A percentile compares a stretch with the other conserved stretches of the same genome.
Evolutionary conservation across 768 basidiomycete genomes (phyloP).

Genomic region (Mrakia hoshinonis): DNA sequence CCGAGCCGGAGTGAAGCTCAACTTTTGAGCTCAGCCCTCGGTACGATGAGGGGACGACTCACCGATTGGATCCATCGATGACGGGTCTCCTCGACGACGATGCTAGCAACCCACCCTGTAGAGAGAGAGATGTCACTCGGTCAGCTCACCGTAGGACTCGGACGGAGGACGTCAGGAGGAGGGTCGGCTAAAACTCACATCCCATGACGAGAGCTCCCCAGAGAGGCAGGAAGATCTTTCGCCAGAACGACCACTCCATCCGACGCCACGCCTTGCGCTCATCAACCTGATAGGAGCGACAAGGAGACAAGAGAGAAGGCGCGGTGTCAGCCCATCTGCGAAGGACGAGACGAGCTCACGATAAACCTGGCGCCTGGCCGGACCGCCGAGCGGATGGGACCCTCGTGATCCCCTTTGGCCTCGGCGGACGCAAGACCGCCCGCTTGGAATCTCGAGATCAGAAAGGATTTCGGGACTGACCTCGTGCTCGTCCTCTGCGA

Average conservation of each 20-base stretch:
- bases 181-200: constrained; percentile 9
- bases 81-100: constrained; percentile 17
- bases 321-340: neutral
- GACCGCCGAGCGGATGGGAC: neutral
- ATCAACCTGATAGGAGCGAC: constrained; percentile 5
- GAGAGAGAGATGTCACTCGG: too few species aligned
- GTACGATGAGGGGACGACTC: neutral
- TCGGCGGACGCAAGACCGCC: neutral
- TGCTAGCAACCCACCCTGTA: constrained; percentile 18
- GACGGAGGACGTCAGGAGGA: too few species aligned
- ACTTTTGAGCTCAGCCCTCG: too few species aligned
- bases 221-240: constrained; percentile 21
- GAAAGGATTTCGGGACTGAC: neutral
- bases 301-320: neutral
- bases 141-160: neutral
- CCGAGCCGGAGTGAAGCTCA: neutral
- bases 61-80: neutral
- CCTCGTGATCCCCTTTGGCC: neutral
- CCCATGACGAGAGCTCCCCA: constrained; percentile 17
- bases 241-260: constrained; percentile 4
- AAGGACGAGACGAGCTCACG: neutral
- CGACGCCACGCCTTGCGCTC: constrained; percentile 15
- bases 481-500: neutral
- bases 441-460: neutral
- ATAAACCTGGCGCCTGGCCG: neutral